Evolutionary conservation across 1,284 basidiomycete species (phyloP).

Genomic region (Baeospora myosura): DNA sequence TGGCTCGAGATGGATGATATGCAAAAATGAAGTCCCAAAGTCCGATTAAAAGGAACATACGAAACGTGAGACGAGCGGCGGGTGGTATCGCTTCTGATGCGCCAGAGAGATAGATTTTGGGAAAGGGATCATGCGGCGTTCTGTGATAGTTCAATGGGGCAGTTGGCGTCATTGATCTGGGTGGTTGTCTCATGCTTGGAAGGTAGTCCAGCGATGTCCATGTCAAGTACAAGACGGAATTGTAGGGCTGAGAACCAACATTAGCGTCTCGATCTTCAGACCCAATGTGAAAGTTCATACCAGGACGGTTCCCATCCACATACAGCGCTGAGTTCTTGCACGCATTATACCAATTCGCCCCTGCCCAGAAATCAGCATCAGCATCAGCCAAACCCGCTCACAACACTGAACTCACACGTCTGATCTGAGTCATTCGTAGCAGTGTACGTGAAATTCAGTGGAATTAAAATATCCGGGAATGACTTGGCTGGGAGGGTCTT

Average conservation of each 20-base stretch:
- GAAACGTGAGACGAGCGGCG: no score
- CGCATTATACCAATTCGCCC: slow-evolving; percentile 73
- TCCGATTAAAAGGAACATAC: not conserved
- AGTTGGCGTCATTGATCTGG: slow-evolving; percentile 55
- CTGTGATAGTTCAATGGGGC: slow-evolving; percentile 67
- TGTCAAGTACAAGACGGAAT: slow-evolving; percentile 60
- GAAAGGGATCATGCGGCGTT: slow-evolving; percentile 38
- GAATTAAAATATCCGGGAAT: slow-evolving; percentile 57
- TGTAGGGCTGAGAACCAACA: slow-evolving; percentile 43
- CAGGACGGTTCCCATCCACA: slow-evolving; percentile 46
- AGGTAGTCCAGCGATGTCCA: slow-evolving; percentile 68
- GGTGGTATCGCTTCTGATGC: no score
- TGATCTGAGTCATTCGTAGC: slow-evolving; percentile 73
- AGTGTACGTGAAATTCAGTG: slow-evolving; percentile 76
- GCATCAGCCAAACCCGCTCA: not conserved
- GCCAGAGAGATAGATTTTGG: no score
- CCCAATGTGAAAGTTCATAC: slow-evolving; percentile 41
- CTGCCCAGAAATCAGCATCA: slow-evolving; percentile 30
- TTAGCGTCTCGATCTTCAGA: not conserved
- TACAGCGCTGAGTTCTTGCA: slow-evolving; percentile 59
- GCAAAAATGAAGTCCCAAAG: not conserved
- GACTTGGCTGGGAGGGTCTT: slow-evolving; percentile 55
- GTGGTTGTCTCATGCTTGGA: slow-evolving; percentile 45
- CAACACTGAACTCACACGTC: slow-evolving; percentile 53
- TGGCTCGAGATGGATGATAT: no score